Percentiles rank a stretch among this genome's conserved stretches.
Evolutionary conservation across 441 rosid species (phyloP).

Genomic region (Melastoma candidum): DNA sequence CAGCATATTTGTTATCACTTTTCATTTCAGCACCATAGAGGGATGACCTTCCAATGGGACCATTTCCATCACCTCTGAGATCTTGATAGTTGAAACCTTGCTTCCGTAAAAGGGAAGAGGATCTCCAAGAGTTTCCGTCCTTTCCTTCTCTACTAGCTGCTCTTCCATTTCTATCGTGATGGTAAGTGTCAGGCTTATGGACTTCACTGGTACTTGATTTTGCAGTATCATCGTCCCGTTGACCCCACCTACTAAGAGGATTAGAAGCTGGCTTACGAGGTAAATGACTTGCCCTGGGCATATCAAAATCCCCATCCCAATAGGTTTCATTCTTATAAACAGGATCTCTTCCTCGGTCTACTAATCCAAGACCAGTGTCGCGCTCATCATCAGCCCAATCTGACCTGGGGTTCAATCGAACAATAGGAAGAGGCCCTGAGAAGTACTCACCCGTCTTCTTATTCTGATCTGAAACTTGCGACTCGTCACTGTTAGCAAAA

Average conservation of each 20-base stretch:
- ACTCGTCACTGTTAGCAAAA: conserved; percentile 24
- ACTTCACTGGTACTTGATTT: conserved; percentile 54
- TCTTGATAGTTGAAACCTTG: conserved; percentile 31
- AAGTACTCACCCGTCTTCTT: conserved; percentile 50
- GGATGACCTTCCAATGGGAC: conserved; percentile 30
- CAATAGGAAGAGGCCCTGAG: conserved; percentile 65
- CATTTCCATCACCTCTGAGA: conserved; percentile 33
- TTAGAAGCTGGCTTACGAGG: conserved; percentile 53
- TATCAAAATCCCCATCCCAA: conserved; percentile 73
- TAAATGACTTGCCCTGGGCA: conserved; percentile 45
- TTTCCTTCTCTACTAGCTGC: conserved; percentile 43
- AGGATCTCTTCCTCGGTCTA: conserved; percentile 50
- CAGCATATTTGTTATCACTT: conserved; percentile 4
- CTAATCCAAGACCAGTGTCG: conserved; percentile 68
- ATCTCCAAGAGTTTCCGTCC: conserved; percentile 64
- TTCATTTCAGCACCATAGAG: conserved; percentile 36
- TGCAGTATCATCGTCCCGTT: conserved; percentile 54
- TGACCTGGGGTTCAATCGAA: conserved; percentile 74
- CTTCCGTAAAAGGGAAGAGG: conserved; percentile 39
- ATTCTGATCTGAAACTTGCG: conserved; percentile 32
- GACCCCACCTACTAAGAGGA: conserved; percentile 45
- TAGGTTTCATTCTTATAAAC: conserved; percentile 29
- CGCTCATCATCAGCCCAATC: conserved; percentile 99
- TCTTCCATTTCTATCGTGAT: conserved; percentile 33
- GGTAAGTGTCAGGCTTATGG: conserved; percentile 27